Evolutionary conservation across 169 alveolate genomes (phyloP), one percentile per base, ranked within the genome.

Genomic region (Hammondia hammondi): DNA sequence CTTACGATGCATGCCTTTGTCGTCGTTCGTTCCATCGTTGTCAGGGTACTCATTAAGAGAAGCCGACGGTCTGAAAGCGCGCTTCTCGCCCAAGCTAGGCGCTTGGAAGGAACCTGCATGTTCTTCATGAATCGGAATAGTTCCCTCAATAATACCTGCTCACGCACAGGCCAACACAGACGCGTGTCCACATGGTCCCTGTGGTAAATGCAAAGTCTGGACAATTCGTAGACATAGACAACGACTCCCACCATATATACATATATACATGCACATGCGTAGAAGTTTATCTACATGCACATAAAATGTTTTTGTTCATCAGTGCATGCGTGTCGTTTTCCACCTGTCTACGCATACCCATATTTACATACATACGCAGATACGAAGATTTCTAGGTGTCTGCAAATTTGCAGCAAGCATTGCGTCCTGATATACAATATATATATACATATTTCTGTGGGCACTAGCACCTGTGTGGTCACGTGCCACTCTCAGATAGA

Each of bases 61-160:
- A 10, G 48, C 45, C 32, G 88, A 91, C 4, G 56, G 29, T 12
- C 35, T 14, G 73, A 91, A 17, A n/a, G 12, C 19, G 72, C 43
- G n/a, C 85, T 45, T 91, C 21, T 52, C 73, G 27, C 45, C 48
- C 24, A 21, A 29, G 19, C 4, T 35, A 39, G 70, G n/a, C 19
- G 81, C 45, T n/a, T 81, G 88, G 67, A 84, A 56, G 35, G 85
- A 57, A 14, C 67, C 32, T 29, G n/a, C n/a, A 43, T 71, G 88
- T 6, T 90, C 94, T 21, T 92, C 95, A 21, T 92, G 77, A 48
- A 48, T 7, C 39, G 95, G 95, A 52, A 92, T 92, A 4, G 81
- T 84, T 24, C 95, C 95, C 57, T 92, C 95, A 46, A 92, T 92
- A n/a, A 92, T 81, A 27, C 95, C 95, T 92, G 46, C 73, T 10